Evolutionary conservation across 441 rosid genomes (phyloP), one percentile per base, ranked within the genome.

Genomic region (Viola pubescens): DNA sequence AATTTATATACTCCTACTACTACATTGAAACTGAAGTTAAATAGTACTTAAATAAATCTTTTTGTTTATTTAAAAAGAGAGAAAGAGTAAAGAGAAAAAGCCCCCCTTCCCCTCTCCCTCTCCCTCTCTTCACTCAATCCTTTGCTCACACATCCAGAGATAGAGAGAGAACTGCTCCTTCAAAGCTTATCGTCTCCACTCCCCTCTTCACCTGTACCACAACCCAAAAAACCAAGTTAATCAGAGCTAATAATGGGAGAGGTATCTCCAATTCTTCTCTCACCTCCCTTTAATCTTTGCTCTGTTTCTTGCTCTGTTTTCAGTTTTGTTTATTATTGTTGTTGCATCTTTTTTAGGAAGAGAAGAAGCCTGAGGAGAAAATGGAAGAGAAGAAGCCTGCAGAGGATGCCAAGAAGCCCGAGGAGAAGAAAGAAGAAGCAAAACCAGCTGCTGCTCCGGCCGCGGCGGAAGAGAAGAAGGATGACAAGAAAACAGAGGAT

Each of bases 161-260:
- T 9, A 46, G 49, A 14, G 52, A 9, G 51, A 0, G 60, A 26
- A 40, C 11, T 14, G 48, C 49, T 54, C 19, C 34, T 11, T 34
- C 48, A 12, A 14, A 41, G 26, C 61, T 6, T 46, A 6, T 58
- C 61, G 1, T 16, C 39, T 9, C 3, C 7, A 14, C 54, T 9
- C 9, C 34, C 39, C 7, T 11, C 7, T 16, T 11, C 51, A 8
- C 40, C 10, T 38, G 5, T 26, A 26, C 9, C 16, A 7, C 3
- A 55, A 42, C 9, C 7, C 10, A 8, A 40, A 13, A 8, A 11
- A 46, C 11, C 49, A 46, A 46, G 49, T 13, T 46, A 8, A 26
- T 26, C 40, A 1, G 6, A 26, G 55, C 55, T 52, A 12, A 10
- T 69, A 77, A 86, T 86, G 89, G 89, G 89, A 47, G 87, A 81